phyloP scores from a whole-genome alignment of 2,329 filamentous ascomycete genomes.

The Magnaporthiopsis incrustans region DNA sequence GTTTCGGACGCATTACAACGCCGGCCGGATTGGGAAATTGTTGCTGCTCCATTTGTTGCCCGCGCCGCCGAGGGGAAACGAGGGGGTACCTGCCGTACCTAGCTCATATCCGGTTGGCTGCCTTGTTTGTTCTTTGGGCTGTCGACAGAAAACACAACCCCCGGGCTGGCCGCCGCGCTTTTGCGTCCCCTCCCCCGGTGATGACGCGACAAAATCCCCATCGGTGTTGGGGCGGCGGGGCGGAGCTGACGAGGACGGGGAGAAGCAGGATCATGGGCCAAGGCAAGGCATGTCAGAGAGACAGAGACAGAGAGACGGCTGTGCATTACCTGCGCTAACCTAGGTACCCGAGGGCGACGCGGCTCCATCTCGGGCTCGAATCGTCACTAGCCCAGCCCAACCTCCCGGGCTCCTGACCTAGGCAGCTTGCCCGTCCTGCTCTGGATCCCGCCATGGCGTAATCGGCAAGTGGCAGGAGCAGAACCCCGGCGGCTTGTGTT shows the following conservation, averaged over 20 bases:
- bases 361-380: neutral
- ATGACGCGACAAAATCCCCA: conserved; percentile 15
- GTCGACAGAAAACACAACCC: neutral
- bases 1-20: conserved; percentile 32
- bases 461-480: neutral
- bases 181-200: conserved; percentile 12
- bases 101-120: conserved; percentile 18
- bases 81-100: too few species aligned
- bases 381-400: neutral
- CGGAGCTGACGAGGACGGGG: neutral
- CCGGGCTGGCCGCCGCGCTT: conserved; percentile 1
- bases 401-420: neutral
- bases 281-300: too few species aligned
- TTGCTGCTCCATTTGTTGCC: conserved; percentile 21
- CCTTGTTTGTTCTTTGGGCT: conserved; percentile 22
- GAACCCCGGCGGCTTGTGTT: neutral
- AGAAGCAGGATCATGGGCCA: neutral
- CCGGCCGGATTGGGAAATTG: conserved; percentile 36
- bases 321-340: too few species aligned
- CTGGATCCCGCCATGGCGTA: neutral
- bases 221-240: neutral
- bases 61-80: conserved; percentile 17
- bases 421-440: too few species aligned
- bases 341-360: too few species aligned
- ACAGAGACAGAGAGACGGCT: too few species aligned